Evolutionary conservation across 1,284 basidiomycete species (phyloP).

Genomic region (Tetrapyrgos nigripes): DNA sequence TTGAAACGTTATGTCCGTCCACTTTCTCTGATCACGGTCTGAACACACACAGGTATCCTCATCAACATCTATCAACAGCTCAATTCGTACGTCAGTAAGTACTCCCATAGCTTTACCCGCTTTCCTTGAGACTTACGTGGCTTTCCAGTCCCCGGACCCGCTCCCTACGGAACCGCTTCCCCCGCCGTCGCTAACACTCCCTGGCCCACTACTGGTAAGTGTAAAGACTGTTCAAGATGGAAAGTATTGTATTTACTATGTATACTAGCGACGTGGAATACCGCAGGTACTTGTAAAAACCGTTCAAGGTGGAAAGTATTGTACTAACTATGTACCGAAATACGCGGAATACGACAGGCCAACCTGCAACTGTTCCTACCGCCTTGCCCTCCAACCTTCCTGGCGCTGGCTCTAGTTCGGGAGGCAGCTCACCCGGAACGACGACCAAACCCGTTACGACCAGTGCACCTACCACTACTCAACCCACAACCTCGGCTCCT

Average conservation of each 20-base stretch:
- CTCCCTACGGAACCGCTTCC: conserved; percentile 40
- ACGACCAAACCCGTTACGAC: background rate
- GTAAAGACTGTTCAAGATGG: too few relatives aligned
- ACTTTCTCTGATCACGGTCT: too few relatives aligned
- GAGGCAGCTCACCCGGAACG: background rate
- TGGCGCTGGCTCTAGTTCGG: background rate
- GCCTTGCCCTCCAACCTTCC: conserved; percentile 26
- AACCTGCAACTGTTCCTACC: conserved; percentile 44
- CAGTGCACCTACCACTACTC: background rate
- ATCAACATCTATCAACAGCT: conserved; percentile 45
- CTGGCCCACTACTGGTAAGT: conserved; percentile 40
- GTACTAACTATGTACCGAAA: too few relatives aligned
- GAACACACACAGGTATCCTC: conserved; percentile 15
- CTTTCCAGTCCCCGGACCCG: conserved; percentile 51
- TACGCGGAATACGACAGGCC: too few relatives aligned
- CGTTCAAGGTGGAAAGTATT: too few relatives aligned
- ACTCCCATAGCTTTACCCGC: background rate
- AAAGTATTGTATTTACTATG: too few relatives aligned
- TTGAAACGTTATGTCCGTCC: too few relatives aligned
- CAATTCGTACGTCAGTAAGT: conserved; percentile 43
- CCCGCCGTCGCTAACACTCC: conserved; percentile 39
- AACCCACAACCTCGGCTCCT: background rate
- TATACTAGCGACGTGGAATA: conserved; percentile 49
- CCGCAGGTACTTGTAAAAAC: too few relatives aligned
- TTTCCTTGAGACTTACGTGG: conserved; percentile 3